Evolutionary conservation across 1,139 yeast genomes (phyloP).

Genomic region (Geotrichum bryndzae): DNA sequence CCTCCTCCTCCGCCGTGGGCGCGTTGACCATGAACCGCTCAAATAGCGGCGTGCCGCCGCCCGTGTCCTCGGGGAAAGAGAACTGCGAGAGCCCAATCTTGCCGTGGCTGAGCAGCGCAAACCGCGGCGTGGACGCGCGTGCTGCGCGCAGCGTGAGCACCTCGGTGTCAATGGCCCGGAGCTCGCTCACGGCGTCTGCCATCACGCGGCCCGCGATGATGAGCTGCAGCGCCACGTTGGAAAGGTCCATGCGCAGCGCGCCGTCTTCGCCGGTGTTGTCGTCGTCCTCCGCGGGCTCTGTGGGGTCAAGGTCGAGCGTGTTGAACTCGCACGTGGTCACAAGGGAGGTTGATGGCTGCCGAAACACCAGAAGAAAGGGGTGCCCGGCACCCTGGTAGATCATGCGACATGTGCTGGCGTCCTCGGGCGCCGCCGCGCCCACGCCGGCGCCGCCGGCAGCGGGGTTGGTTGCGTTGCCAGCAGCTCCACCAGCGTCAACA

Average conservation of each 20-base stretch:
- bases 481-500: not conserved
- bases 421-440: not conserved
- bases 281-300: slow-evolving; percentile 9
- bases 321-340: slow-evolving; percentile 66
- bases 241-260: slow-evolving; percentile 35
- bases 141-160: slow-evolving; percentile 50
- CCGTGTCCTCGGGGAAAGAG: slow-evolving; percentile 57
- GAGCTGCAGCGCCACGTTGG: slow-evolving; percentile 56
- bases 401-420: slow-evolving; percentile 29
- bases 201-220: slow-evolving; percentile 62
- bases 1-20: too few species aligned
- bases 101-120: slow-evolving; percentile 54
- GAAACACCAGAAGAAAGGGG: slow-evolving; percentile 66
- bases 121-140: slow-evolving; percentile 26
- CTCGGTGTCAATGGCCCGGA: slow-evolving; percentile 57
- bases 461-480: not conserved
- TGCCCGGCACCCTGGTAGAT: slow-evolving; percentile 52
- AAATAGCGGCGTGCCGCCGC: slow-evolving; percentile 33
- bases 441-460: not conserved
- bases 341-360: slow-evolving; percentile 49
- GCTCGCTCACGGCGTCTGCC: slow-evolving; percentile 58
- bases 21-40: slow-evolving; percentile 41
- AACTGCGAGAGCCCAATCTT: slow-evolving; percentile 66
- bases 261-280: not conserved
- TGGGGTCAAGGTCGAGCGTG: slow-evolving; percentile 40